Evolutionary conservation across 2,329 filamentous ascomycete genomes (phyloP).

Genomic region (Fragosphaeria purpurea): DNA sequence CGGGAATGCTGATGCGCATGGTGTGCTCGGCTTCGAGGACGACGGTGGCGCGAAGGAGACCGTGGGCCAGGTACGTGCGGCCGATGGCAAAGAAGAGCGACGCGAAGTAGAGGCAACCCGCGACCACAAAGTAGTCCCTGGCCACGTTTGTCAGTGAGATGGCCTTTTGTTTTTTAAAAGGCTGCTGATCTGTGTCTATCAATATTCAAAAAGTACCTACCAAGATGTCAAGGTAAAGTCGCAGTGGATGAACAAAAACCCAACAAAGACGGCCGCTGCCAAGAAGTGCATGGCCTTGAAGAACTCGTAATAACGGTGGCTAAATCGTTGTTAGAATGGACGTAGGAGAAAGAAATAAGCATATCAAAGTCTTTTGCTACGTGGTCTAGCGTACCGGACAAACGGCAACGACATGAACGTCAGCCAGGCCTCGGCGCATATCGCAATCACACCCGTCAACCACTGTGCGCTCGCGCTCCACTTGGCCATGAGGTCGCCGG

Average conservation of each 20-base stretch:
- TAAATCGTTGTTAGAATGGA: slow-evolving; percentile 13
- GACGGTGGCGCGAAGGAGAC: slow-evolving; percentile 34
- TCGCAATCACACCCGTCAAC: slow-evolving; percentile 44
- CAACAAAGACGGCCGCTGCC: slow-evolving; percentile 41
- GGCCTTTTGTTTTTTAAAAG: background rate
- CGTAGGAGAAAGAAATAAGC: background rate
- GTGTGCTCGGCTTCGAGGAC: slow-evolving; percentile 28
- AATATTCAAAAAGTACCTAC: slow-evolving; percentile 17
- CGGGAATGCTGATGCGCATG: slow-evolving; percentile 33
- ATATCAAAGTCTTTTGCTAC: too few species aligned
- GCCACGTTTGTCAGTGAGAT: background rate
- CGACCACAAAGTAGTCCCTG: slow-evolving; percentile 52
- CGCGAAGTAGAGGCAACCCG: slow-evolving; percentile 39
- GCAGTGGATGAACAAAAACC: slow-evolving; percentile 54
- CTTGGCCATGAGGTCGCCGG: slow-evolving; percentile 35
- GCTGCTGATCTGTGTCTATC: background rate
- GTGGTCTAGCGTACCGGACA: slow-evolving; percentile 6
- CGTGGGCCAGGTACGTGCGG: slow-evolving; percentile 39
- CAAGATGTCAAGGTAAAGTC: slow-evolving; percentile 44
- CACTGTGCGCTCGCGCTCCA: slow-evolving; percentile 38
- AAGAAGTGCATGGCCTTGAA: slow-evolving; percentile 49
- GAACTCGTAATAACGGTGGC: slow-evolving; percentile 47
- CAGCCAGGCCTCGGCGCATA: slow-evolving; percentile 43
- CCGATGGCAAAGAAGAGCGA: slow-evolving; percentile 35
- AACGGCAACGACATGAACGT: slow-evolving; percentile 45